Conservation (phyloP, 495 filamentous ascomycete genomes). For the Antarctomyces pellizariae region DNA sequence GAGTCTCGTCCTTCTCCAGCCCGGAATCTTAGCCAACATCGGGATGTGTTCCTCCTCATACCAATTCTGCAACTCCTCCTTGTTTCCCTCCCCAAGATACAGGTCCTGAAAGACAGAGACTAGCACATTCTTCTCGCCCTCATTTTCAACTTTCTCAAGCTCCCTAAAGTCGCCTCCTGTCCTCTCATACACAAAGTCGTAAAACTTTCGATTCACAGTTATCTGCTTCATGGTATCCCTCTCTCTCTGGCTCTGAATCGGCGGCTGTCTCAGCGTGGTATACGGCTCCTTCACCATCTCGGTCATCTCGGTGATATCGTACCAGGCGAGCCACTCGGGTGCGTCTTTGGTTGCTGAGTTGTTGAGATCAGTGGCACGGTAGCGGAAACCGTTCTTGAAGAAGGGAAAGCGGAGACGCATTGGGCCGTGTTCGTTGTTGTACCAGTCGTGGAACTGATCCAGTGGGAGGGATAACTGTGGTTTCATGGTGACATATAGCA, state of each 20-base stretch:
- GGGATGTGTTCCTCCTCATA: constrained; percentile 48
- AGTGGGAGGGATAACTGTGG: constrained; percentile 35
- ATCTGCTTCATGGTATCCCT: constrained; percentile 55
- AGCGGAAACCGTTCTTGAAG: constrained; percentile 53
- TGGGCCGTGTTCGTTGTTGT: constrained; percentile 74
- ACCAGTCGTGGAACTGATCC: constrained; percentile 70
- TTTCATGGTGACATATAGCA: constrained; percentile 64
- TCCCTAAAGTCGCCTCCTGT: constrained; percentile 27
- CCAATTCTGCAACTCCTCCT: constrained; percentile 38
- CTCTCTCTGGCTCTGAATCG: constrained; percentile 47
- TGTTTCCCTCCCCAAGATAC: constrained; percentile 24
- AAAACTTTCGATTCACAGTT: constrained; percentile 42
- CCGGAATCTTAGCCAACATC: constrained; percentile 46
- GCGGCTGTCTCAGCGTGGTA: constrained; percentile 34
- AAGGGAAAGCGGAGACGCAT: constrained; percentile 50
- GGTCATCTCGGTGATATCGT: constrained; percentile 55
- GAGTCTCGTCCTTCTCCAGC: constrained; percentile 47
- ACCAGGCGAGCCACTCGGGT: constrained; percentile 53
- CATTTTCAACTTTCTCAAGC: constrained; percentile 33
- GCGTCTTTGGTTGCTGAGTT: constrained; percentile 11
- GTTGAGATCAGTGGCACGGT: constrained; percentile 34
- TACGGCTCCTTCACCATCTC: constrained; percentile 43
- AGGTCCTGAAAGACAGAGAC: constrained; percentile 35
- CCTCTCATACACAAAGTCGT: constrained; percentile 32
- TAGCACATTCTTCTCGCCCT: constrained; percentile 35